Conservation (phyloP, 1,284 basidiomycete species). For the Malassezia caprae region DNA sequence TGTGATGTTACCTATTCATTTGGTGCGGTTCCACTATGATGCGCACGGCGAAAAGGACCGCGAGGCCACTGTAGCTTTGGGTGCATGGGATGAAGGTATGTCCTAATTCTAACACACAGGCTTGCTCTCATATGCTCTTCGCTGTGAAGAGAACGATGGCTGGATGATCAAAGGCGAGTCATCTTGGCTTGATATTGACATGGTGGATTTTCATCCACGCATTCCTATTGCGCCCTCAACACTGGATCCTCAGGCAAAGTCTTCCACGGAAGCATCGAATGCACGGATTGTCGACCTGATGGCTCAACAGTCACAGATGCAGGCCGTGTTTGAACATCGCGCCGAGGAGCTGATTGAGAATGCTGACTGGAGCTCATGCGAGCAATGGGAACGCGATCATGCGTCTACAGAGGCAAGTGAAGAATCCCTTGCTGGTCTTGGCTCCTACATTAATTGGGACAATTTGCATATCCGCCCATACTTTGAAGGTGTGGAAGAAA, state of each 20-base stretch:
- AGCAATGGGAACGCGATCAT: slow-evolving; percentile 8
- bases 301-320: slow-evolving; percentile 16
- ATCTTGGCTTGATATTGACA: slow-evolving; percentile 10
- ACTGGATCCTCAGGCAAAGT: slow-evolving; percentile 5
- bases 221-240: slow-evolving; percentile 5
- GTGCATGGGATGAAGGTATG: slow-evolving; percentile 13
- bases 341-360: slow-evolving; percentile 6
- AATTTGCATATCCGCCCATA: slow-evolving; percentile 1
- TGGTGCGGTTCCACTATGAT: slow-evolving; percentile 14
- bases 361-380: slow-evolving; percentile 11
- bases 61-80: slow-evolving; percentile 13
- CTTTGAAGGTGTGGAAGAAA: slow-evolving; percentile 3
- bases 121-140: slow-evolving; percentile 12
- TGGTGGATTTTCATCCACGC: slow-evolving; percentile 14
- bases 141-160: not conserved
- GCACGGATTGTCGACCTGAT: slow-evolving; percentile 15
- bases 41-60: slow-evolving; percentile 4
- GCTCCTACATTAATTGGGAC: slow-evolving; percentile 5
- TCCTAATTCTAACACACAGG: not conserved
- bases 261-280: not conserved
- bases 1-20: slow-evolving; percentile 14
- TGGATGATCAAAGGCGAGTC: slow-evolving; percentile 7
- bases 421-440: slow-evolving; percentile 5
- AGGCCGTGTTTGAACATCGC: slow-evolving; percentile 12
- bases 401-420: not conserved